phyloP scores from a whole-genome alignment of 306 rosid species.

The Fragaria iinumae region DNA sequence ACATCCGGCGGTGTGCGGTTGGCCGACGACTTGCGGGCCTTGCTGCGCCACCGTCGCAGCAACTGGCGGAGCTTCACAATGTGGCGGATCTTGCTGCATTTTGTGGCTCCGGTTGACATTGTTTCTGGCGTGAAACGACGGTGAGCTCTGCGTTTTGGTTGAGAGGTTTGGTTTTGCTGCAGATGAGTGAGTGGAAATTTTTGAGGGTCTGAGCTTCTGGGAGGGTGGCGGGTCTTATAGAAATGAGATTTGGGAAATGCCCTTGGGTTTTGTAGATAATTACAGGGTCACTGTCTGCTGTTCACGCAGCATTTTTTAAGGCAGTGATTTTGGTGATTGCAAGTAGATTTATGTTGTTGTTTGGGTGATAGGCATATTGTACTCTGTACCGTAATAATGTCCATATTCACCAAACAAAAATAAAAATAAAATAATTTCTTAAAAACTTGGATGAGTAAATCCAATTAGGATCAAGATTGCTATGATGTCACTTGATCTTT shows the following conservation, averaged over 20 bases:
- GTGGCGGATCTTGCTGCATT: constrained; percentile 91
- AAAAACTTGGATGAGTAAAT: background rate
- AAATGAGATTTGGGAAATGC: background rate
- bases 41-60: constrained; percentile 87
- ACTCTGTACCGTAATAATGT: background rate
- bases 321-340: constrained; percentile 18
- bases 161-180: background rate
- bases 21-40: constrained; percentile 60
- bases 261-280: constrained; percentile 36
- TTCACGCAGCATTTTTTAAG: constrained; percentile 5
- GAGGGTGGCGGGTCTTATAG: constrained; percentile 31
- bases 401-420: background rate
- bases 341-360: constrained; percentile 11
- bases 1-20: constrained; percentile 73
- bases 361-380: background rate
- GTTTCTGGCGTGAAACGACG: background rate
- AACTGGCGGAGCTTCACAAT: constrained; percentile 85
- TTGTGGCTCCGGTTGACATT: constrained; percentile 61
- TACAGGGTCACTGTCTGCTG: constrained; percentile 32
- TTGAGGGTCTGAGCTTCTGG: constrained; percentile 3
- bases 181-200: background rate
- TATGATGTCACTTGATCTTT: background rate
- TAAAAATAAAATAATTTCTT: background rate
- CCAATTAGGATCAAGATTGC: background rate
- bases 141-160: background rate